Percentiles rank a stretch among this genome's conserved stretches.
These are phyloP conservation scores for Phaseolus lunatus DNA, from an alignment of 306 rosid genomes.

Conservation along the genomic window DNA sequence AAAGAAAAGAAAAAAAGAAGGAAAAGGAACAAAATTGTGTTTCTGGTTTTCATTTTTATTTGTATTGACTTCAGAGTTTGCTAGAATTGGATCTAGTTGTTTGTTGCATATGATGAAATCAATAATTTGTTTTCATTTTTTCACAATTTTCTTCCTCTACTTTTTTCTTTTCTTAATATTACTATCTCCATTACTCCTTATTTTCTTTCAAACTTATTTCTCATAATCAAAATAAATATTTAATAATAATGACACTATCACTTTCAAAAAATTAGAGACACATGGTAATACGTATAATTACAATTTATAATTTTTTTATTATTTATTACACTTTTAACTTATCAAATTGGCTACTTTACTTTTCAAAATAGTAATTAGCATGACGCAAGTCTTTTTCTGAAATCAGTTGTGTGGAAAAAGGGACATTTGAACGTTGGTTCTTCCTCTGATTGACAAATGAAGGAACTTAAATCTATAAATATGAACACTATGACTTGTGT, in stretches of 20 bases:
- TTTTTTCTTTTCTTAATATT: background rate
- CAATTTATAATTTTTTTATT: too few relatives aligned
- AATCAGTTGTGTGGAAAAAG: background rate
- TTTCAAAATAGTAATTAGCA: background rate
- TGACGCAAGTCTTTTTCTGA: background rate
- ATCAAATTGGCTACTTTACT: background rate
- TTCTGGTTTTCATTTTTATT: conserved; percentile 8
- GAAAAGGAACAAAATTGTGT: background rate
- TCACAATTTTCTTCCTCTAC: background rate
- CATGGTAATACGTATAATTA: too few relatives aligned
- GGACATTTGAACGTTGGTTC: background rate
- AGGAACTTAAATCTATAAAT: background rate
- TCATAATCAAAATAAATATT: background rate
- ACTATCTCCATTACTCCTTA: background rate
- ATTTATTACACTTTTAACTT: background rate
- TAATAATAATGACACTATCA: too few relatives aligned
- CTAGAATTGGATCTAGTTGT: conserved; percentile 22
- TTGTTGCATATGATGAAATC: conserved; percentile 23
- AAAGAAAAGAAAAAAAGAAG: background rate
- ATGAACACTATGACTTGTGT: conserved; percentile 29
- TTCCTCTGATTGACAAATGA: background rate
- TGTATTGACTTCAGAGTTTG: conserved; percentile 1
- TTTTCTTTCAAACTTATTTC: background rate
- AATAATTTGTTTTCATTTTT: conserved; percentile 19
- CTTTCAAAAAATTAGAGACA: too few relatives aligned